Evolutionary conservation across 2,329 filamentous ascomycete species (phyloP).

Genomic region (Sarocladium oryzae): DNA sequence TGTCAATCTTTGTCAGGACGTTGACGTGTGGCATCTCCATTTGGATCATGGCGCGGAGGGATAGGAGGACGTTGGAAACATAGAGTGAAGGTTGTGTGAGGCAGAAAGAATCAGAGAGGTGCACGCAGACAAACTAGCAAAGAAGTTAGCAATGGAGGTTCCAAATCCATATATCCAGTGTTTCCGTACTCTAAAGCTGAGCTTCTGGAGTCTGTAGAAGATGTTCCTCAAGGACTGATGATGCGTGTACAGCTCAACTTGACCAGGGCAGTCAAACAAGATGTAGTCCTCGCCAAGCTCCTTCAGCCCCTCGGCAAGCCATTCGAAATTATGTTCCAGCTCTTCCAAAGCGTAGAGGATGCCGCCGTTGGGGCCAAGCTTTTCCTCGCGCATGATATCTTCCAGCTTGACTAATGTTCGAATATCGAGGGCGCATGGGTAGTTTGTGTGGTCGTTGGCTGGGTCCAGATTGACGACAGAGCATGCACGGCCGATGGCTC

Average conservation of each 20-base stretch:
- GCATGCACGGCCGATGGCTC: slow-evolving; percentile 89
- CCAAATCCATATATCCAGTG: too few relatives aligned
- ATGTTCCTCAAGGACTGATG: slow-evolving; percentile 89
- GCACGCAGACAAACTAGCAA: slow-evolving; percentile 77
- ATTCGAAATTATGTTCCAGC: slow-evolving; percentile 88
- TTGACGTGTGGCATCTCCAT: slow-evolving; percentile 96
- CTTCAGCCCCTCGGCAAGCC: slow-evolving; percentile 76
- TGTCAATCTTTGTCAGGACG: slow-evolving; percentile 96
- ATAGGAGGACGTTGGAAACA: slow-evolving; percentile 87
- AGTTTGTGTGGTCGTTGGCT: slow-evolving; percentile 87
- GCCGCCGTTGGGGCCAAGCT: slow-evolving; percentile 85
- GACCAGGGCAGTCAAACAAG: slow-evolving; percentile 91
- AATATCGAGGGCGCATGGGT: slow-evolving; percentile 85
- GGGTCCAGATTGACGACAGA: slow-evolving; percentile 95
- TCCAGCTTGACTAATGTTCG: slow-evolving; percentile 83
- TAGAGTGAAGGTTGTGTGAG: slow-evolving; percentile 91
- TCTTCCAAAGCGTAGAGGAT: slow-evolving; percentile 93
- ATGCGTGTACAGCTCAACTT: slow-evolving; percentile 95
- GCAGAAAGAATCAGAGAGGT: slow-evolving; percentile 91
- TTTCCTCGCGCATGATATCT: slow-evolving; percentile 88
- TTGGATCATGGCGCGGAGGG: slow-evolving; percentile 93
- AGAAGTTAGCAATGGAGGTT: slow-evolving; percentile 27
- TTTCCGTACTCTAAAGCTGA: slow-evolving; percentile 76
- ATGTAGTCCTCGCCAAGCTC: slow-evolving; percentile 84
- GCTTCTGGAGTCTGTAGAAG: slow-evolving; percentile 86